phyloP scores from a whole-genome alignment of 257 asterid species.

The Henckelia pumila region DNA sequence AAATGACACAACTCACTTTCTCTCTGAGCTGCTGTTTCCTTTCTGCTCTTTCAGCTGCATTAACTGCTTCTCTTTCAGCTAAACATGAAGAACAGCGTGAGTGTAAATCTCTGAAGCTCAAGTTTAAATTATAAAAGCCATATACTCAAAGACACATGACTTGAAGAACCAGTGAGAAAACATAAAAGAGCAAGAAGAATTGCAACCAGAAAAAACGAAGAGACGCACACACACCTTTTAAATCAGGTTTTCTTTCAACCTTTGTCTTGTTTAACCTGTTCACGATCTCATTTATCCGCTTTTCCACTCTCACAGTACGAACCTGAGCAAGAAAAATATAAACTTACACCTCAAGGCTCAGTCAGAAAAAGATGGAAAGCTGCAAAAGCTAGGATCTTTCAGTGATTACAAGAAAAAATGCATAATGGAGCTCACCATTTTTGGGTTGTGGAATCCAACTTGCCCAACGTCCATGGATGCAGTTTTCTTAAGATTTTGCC shows the following conservation, averaged over 20 bases:
- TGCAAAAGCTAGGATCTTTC: neutral
- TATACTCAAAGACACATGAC: neutral
- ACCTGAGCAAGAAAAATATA: slow-evolving; percentile 43
- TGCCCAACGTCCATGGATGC: slow-evolving; percentile 99
- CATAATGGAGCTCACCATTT: slow-evolving; percentile 58
- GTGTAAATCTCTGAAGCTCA: slow-evolving; percentile 15
- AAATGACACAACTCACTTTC: slow-evolving; percentile 52
- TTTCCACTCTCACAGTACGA: slow-evolving; percentile 87
- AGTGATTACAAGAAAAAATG: slow-evolving; percentile 16
- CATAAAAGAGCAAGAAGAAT: neutral
- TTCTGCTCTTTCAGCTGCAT: slow-evolving; percentile 88
- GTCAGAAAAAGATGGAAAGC: neutral
- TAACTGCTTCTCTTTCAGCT: slow-evolving; percentile 94
- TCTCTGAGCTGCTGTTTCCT: slow-evolving; percentile 84
- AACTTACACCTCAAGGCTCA: neutral
- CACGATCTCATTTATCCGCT: slow-evolving; percentile 85
- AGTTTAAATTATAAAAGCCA: slow-evolving; percentile 2
- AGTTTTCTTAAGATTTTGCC: slow-evolving; percentile 96
- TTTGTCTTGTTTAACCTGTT: slow-evolving; percentile 91
- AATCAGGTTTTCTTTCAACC: slow-evolving; percentile 88
- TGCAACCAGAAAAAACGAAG: neutral
- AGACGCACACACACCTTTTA: slow-evolving; percentile 52
- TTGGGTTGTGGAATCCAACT: slow-evolving; percentile 89
- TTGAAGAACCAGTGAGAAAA: neutral
- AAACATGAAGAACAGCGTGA: slow-evolving; percentile 20